Conservation (phyloP, 192 early-diverging fungal species). For the Backusella circina region DNA sequence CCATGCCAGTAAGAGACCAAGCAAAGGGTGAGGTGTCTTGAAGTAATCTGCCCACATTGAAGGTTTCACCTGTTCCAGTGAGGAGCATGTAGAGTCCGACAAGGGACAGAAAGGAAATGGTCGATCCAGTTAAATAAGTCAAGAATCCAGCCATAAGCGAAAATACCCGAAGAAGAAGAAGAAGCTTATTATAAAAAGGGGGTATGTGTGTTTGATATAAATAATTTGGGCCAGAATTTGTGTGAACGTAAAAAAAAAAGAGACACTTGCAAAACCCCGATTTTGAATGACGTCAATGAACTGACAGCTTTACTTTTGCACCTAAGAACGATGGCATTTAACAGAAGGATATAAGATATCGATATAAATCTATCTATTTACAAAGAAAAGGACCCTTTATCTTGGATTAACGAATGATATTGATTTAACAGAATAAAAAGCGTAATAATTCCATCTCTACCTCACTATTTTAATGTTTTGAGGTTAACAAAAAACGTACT, state of each 20-base stretch:
- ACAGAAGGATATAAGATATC: too few species aligned
- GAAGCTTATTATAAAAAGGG: slow-evolving; percentile 8
- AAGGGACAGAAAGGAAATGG: slow-evolving; percentile 37
- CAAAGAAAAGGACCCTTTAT: too few species aligned
- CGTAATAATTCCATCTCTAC: too few species aligned
- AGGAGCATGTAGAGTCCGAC: slow-evolving; percentile 83
- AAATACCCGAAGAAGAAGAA: background rate
- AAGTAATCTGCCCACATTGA: slow-evolving; percentile 83
- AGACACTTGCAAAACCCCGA: background rate
- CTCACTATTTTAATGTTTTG: too few species aligned
- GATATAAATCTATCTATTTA: too few species aligned
- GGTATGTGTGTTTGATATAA: background rate
- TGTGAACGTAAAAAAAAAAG: too few species aligned
- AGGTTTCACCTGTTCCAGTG: slow-evolving; percentile 83
- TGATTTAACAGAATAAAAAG: too few species aligned
- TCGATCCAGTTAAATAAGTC: slow-evolving; percentile 9
- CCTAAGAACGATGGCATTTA: too few species aligned
- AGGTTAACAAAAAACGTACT: too few species aligned
- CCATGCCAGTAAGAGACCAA: slow-evolving; percentile 85
- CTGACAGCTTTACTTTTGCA: background rate
- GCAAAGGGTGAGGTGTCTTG: slow-evolving; percentile 77
- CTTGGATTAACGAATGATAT: too few species aligned
- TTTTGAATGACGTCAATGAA: background rate
- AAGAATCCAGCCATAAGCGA: slow-evolving; percentile 2
- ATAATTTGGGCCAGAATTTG: too few species aligned